Evolutionary conservation across 352 stramenopile species (phyloP).

Genomic region (Globisporangium alternatum): DNA sequence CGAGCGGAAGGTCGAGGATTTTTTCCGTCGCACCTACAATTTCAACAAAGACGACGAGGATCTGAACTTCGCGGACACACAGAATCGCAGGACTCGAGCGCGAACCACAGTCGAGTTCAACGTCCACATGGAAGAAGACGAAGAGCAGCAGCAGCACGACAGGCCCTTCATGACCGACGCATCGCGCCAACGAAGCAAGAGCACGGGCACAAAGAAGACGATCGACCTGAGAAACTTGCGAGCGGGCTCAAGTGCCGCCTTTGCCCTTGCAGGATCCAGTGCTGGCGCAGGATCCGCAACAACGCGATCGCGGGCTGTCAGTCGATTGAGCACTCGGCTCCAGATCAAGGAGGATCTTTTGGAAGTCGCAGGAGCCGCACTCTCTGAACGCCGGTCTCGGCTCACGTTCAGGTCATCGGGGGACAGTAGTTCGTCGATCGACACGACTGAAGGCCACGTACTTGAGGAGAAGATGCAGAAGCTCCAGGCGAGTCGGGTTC

Average conservation of each 20-base stretch:
- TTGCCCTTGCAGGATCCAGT: slow-evolving; percentile 16
- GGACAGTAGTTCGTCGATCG: slow-evolving; percentile 6
- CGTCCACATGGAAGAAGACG: slow-evolving; percentile 21
- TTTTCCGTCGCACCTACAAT: slow-evolving; percentile 37
- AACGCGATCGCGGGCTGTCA: slow-evolving; percentile 4
- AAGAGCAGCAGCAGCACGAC: not conserved
- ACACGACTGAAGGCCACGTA: slow-evolving; percentile 10
- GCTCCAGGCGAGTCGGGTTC: not conserved
- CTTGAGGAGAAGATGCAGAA: slow-evolving; percentile 15
- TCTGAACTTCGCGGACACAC: slow-evolving; percentile 9
- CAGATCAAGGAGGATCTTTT: slow-evolving; percentile 27
- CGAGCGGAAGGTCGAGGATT: slow-evolving; percentile 45
- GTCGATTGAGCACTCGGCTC: slow-evolving; percentile 3
- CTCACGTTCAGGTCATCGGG: slow-evolving; percentile 12
- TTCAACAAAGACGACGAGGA: slow-evolving; percentile 22
- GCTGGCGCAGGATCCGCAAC: not conserved
- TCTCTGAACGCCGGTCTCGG: slow-evolving; percentile 8
- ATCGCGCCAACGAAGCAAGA: slow-evolving; percentile 13
- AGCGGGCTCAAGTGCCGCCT: slow-evolving; percentile 8
- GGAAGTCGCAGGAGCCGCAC: slow-evolving; percentile 6
- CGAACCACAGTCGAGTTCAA: slow-evolving; percentile 32
- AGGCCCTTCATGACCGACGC: not conserved
- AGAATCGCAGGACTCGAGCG: slow-evolving; percentile 22
- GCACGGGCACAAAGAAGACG: slow-evolving; percentile 24
- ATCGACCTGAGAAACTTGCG: slow-evolving; percentile 32